Conservation (phyloP, 306 rosid genomes). For the Ziziphus jujuba region DNA sequence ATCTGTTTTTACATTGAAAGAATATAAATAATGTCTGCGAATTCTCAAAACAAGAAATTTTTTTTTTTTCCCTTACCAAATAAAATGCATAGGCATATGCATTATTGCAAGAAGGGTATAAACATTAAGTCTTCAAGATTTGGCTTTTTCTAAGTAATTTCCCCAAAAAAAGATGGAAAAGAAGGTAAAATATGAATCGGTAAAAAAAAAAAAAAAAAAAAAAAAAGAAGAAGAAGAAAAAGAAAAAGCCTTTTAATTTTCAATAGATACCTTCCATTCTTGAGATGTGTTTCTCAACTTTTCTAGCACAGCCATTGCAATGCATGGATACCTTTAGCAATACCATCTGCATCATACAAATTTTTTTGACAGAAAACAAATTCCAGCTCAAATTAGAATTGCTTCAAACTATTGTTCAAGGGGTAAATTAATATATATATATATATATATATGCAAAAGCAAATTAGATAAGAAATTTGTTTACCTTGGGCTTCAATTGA, state of each 20-base stretch:
- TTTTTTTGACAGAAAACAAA: neutral
- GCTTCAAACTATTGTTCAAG: neutral
- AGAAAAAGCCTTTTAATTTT: neutral
- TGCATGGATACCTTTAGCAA: slow-evolving; percentile 87
- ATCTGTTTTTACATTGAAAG: no score
- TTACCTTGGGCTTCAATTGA: slow-evolving; percentile 86
- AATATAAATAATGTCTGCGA: no score
- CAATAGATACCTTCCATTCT: slow-evolving; percentile 68
- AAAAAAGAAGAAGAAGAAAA: no score
- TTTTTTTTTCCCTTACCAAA: no score
- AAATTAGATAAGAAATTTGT: neutral
- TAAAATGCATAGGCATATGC: no score
- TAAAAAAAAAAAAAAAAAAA: no score
- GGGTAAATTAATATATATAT: neutral
- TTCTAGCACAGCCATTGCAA: slow-evolving; percentile 88
- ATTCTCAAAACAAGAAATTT: no score
- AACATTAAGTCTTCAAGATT: no score
- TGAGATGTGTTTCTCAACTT: slow-evolving; percentile 83
- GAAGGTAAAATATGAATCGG: neutral
- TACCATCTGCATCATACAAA: slow-evolving; percentile 54
- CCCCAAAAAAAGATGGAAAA: no score
- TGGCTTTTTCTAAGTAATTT: no score
- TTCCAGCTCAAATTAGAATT: neutral
- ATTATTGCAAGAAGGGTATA: no score
- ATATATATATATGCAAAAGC: neutral